These are phyloP conservation scores for Schizosaccharomyces octosporus DNA, from an alignment of 805 yeast genomes.

Conservation along the genomic window DNA sequence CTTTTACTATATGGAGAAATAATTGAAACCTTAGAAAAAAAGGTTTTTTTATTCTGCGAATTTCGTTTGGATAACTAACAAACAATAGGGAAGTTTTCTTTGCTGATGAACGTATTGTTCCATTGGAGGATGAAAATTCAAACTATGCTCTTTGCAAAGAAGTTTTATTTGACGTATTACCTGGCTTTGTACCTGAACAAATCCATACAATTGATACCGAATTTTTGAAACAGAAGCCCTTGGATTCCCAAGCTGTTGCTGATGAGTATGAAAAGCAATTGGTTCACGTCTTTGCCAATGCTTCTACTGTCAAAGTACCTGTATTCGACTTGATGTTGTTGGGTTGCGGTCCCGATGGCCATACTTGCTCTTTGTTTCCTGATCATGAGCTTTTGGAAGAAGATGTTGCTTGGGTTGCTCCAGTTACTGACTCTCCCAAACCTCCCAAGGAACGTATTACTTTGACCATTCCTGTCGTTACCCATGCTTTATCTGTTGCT, in stretches of 20 bases:
- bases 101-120: conserved; percentile 88
- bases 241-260: conserved; percentile 58
- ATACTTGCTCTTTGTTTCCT: conserved; percentile 88
- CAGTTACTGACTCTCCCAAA: conserved; percentile 73
- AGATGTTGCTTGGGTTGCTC: conserved; percentile 81
- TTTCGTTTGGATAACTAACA: not conserved
- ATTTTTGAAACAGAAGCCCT: conserved; percentile 37
- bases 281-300: conserved; percentile 58
- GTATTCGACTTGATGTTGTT: conserved; percentile 72
- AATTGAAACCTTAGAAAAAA: not conserved
- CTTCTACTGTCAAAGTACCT: conserved; percentile 80
- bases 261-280: conserved; percentile 72
- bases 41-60: not conserved
- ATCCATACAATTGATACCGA: conserved; percentile 65
- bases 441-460: conserved; percentile 75
- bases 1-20: not conserved
- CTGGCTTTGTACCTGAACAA: conserved; percentile 31
- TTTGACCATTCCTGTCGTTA: conserved; percentile 76
- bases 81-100: conserved; percentile 48
- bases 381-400: conserved; percentile 74
- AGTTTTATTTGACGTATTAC: conserved; percentile 48
- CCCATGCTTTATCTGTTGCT: conserved; percentile 63
- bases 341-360: conserved; percentile 98
- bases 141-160: conserved; percentile 79
- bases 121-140: conserved; percentile 57